These are phyloP conservation scores for Coprinopsis sp. DNA, from an alignment of 768 basidiomycete species.

Conservation along the genomic window DNA sequence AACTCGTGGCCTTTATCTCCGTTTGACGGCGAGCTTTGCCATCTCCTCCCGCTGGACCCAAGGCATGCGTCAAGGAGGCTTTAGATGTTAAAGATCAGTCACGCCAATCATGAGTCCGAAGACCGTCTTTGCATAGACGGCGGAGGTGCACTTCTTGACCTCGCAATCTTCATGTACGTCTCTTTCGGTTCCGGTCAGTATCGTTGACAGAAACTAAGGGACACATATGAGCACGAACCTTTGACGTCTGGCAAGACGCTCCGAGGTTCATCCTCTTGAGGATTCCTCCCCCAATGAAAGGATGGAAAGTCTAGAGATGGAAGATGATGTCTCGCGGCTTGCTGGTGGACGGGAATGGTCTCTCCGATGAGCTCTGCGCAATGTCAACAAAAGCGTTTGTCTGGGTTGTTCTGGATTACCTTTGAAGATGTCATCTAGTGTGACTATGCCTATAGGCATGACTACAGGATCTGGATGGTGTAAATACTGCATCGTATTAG, in stretches of 20 bases:
- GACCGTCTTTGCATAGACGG: too few relatives aligned
- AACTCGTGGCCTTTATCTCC: too few relatives aligned
- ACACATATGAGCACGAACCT: too few relatives aligned
- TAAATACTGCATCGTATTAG: slow-evolving; percentile 54
- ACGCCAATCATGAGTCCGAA: too few relatives aligned
- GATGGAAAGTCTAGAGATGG: slow-evolving; percentile 5
- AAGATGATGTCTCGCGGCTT: slow-evolving; percentile 55
- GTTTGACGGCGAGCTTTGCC: too few relatives aligned
- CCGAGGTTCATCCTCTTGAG: slow-evolving; percentile 20
- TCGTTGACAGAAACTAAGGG: too few relatives aligned
- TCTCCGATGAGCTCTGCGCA: slow-evolving; percentile 80
- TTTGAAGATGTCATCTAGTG: slow-evolving; percentile 90
- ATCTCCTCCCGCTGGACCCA: too few relatives aligned
- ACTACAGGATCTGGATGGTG: slow-evolving; percentile 77
- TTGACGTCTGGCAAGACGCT: slow-evolving; percentile 7
- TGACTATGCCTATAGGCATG: slow-evolving; percentile 88
- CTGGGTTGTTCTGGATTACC: slow-evolving; percentile 32
- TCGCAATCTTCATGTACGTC: too few relatives aligned
- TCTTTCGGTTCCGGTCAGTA: too few relatives aligned
- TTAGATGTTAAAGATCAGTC: too few relatives aligned
- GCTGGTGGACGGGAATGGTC: slow-evolving; percentile 84
- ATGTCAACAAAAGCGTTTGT: background rate
- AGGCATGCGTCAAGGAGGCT: too few relatives aligned
- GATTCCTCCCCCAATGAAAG: slow-evolving; percentile 9
- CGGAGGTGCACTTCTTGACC: too few relatives aligned